Conservation (phyloP, 306 rosid genomes). For the Arachis hypogaea region DNA sequence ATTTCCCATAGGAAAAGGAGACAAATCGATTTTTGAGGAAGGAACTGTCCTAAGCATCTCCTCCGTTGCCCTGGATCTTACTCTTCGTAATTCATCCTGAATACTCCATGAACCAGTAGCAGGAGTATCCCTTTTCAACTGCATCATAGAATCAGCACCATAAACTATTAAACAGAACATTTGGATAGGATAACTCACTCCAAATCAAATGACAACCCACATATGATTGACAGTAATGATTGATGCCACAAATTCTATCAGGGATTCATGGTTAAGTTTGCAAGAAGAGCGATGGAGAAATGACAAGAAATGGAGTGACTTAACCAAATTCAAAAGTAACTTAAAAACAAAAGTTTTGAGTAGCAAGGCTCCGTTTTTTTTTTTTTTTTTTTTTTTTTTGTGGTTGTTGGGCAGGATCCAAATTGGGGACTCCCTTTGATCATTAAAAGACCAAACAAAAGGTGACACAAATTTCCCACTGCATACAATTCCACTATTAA, state of each 20-base stretch:
- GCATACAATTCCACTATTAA: too few species aligned
- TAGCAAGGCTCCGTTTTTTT: too few species aligned
- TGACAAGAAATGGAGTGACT: not conserved
- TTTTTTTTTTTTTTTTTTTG: too few species aligned
- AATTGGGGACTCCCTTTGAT: too few species aligned
- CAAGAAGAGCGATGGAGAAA: not conserved
- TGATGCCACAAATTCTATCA: conserved; percentile 19
- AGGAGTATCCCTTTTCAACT: conserved; percentile 71
- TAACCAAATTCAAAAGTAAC: too few species aligned
- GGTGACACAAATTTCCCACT: too few species aligned
- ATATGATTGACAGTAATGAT: conserved; percentile 22
- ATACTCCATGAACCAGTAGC: conserved; percentile 92
- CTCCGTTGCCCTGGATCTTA: conserved; percentile 91
- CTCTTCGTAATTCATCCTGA: conserved; percentile 92
- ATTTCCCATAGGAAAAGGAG: conserved; percentile 49
- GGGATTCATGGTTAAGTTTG: not conserved
- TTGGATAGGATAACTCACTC: conserved; percentile 20
- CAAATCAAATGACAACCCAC: conserved; percentile 19
- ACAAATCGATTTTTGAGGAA: conserved; percentile 76
- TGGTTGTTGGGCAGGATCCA: too few species aligned
- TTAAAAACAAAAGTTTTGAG: too few species aligned
- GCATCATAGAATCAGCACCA: conserved; percentile 47
- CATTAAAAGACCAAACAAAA: too few species aligned
- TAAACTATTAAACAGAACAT: conserved; percentile 22
- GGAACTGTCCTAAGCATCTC: conserved; percentile 82